Evolutionary conservation across 2,329 filamentous ascomycete species (phyloP), one percentile per base, ranked within the genome.

Genomic region (Aspergillus caelatus): DNA sequence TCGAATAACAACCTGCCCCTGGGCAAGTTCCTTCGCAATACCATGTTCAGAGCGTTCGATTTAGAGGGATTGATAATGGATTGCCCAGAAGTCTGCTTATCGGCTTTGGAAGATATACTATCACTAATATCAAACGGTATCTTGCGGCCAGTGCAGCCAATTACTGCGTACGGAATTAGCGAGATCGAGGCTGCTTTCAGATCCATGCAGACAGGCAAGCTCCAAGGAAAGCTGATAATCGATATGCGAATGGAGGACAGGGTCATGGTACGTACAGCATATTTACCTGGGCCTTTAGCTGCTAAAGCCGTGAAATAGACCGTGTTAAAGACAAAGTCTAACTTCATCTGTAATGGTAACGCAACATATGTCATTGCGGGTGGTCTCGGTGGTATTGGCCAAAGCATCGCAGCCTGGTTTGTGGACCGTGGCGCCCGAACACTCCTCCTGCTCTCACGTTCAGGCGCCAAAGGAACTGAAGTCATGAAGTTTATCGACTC

Each of bases 381-480:
- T 59, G 77, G 74, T 36, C 68, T 74, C 10, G 75, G 75, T 32
- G 76, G 75, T 54, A 66, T 78, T 34, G 75, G 75, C 34, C 69
- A 70, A 19, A 67, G 65, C 3, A 67, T 77, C 53, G 63, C 73
- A n/a, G 64, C 61, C 11, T 78, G 74, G 75, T 70, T 79, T 66
- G 72, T 71, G 10, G 64, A 68, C 6, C 71, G 68, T 6, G 77
- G 77, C 11, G 77, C 76, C 6, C 71, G 69, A 41, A 71, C 78
- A 62, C 57, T 79, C 14, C 68, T 76, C 7, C 57, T 78, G 11
- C 67, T 66, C 30, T 76, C 62, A 41, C 73, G 58, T 0, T 65
- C 59, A 0, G 67, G 67, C 0, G 34, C 21, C 8, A 26, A 36
- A 12, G 55, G 11, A 1, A 50, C 54, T 26, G 36, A 61, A 7